phyloP scores from a whole-genome alignment of 1,139 yeast genomes.

The Protomyces pachydermus region DNA sequence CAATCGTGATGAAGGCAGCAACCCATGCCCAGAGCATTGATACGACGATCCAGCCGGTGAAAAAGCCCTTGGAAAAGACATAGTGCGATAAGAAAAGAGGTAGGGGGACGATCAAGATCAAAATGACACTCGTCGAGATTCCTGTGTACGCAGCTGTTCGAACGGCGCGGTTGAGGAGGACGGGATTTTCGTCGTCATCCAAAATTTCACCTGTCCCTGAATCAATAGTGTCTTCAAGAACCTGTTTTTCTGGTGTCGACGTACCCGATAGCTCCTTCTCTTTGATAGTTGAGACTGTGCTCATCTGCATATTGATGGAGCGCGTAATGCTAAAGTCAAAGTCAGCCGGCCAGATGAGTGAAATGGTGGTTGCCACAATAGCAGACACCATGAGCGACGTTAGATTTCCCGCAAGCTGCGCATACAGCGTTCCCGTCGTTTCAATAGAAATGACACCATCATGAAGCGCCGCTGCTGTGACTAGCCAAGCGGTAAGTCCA shows the following conservation, averaged over 20 bases:
- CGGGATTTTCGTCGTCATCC: neutral
- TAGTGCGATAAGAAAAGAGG: neutral
- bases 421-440: conserved; percentile 38
- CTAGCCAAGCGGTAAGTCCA: conserved; percentile 40
- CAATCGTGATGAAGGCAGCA: conserved; percentile 39
- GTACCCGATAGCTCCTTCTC: neutral
- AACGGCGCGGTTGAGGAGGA: neutral
- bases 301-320: conserved; percentile 32
- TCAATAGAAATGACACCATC: conserved; percentile 31
- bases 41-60: conserved; percentile 33
- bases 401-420: conserved; percentile 42
- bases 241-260: neutral
- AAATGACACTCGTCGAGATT: neutral
- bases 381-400: conserved; percentile 36
- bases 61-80: neutral
- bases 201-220: neutral
- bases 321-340: conserved; percentile 43
- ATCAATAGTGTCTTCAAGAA: neutral
- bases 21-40: conserved; percentile 43
- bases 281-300: too few relatives aligned
- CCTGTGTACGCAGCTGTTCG: neutral
- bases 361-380: conserved; percentile 3
- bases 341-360: conserved; percentile 41
- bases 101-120: neutral
- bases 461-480: conserved; percentile 32